Evolutionary conservation across 768 basidiomycete genomes (phyloP), one percentile per base, ranked within the genome.

Genomic region (Boletus vinaceobasis): DNA sequence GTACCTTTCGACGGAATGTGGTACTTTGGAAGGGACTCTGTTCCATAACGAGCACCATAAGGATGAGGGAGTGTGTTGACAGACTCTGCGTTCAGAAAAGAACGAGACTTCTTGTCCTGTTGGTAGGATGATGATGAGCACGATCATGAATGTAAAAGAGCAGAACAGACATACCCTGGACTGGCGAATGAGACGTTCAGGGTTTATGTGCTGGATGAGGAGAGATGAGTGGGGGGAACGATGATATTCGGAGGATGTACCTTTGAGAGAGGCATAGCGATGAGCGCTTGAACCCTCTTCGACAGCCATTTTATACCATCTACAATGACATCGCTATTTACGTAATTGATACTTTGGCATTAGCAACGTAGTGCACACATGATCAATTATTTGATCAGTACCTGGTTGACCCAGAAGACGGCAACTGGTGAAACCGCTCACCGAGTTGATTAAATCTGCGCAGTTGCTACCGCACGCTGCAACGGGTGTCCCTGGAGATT

Each of bases 1-100:
- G 81, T 71, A 3, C 90, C 90, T 74, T 79, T 84, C 37, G 75
- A 73, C 0, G 87, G 80, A 9, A 91, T 64, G 52, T 75, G 75
- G 69, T 79, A 90, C 67, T 88, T 91, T 15, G 88, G 88, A 49
- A 90, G 71, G 19, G 85, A 77, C n/a, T 64, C 67, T n/a, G 85
- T 85, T 15, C 79, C 79, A 65, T 88, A 89, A 42, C 85, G 81
- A 19, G 78, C 80, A 23, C 81, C 83, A 56, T 87, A 88, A 0
- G 80, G 67, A 53, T 80, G 79, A 0, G 63, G 53, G 10, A 77
- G 42, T 1, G 69, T 55, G 36, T 73, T 64, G 7, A 74, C 61
- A 3, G 73, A 51, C 3, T 66, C 66, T 14, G 69, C 63, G 40
- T 73, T 75, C n/a, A 78, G 63, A 38, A 62, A 56, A 52, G 72